Evolutionary conservation across 208 protist genomes (phyloP).

Genomic region (Leishmania aethiopica): DNA sequence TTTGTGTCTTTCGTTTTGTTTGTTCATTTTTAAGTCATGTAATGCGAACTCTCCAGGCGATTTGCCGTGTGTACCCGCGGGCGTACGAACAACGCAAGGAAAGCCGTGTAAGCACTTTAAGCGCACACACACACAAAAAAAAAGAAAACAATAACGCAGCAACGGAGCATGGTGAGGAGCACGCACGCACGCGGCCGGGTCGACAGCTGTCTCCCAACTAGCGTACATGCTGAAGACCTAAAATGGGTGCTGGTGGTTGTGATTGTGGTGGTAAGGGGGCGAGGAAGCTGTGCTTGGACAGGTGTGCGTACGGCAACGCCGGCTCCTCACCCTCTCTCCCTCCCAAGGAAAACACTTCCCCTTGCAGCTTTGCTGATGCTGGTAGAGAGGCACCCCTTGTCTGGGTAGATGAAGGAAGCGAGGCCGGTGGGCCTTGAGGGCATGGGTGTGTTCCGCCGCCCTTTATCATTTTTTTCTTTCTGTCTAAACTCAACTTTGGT

Average conservation of each 20-base stretch:
- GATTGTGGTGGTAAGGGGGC: background rate
- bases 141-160: background rate
- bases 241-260: background rate
- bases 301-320: background rate
- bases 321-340: background rate
- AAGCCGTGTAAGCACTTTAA: background rate
- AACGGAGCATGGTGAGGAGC: background rate
- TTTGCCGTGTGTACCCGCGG: background rate
- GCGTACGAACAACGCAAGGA: background rate
- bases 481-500: background rate
- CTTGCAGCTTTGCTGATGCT: background rate
- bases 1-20: background rate
- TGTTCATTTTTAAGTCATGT: constrained; percentile 9
- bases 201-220: background rate
- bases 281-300: background rate
- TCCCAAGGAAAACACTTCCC: background rate
- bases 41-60: constrained; percentile 1
- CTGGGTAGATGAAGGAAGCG: too few species aligned
- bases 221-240: background rate
- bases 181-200: background rate
- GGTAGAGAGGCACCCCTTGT: background rate
- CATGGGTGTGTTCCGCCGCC: background rate
- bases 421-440: background rate
- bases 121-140: too few species aligned
- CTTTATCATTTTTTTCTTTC: background rate